These are phyloP conservation scores for Leucocoprinus leucothites DNA, from an alignment of 768 basidiomycete species.

Conservation along the genomic window DNA sequence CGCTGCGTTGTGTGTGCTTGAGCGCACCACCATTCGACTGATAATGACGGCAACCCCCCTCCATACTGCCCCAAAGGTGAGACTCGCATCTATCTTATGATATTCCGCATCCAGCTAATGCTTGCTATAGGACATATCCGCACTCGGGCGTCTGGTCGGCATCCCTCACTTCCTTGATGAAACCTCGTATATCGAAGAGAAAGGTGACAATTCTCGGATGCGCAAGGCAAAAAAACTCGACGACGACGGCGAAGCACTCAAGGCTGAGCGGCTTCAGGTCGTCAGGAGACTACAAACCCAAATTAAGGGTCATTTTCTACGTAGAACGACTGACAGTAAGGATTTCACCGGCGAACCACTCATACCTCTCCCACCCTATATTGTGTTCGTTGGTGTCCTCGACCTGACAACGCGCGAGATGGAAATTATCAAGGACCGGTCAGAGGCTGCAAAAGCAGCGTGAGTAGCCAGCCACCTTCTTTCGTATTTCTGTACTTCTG, in stretches of 20 bases:
- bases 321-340: neutral
- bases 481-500: too few relatives aligned
- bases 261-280: neutral
- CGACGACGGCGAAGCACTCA: neutral
- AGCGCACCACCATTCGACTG: conserved; percentile 12
- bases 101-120: too few relatives aligned
- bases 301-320: neutral
- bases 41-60: conserved; percentile 23
- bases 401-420: neutral
- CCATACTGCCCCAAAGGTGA: conserved; percentile 22
- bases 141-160: conserved; percentile 2
- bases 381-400: neutral
- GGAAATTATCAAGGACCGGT: neutral
- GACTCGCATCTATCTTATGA: too few relatives aligned
- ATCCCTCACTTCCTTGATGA: conserved; percentile 13
- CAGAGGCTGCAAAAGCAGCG: neutral
- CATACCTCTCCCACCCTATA: neutral
- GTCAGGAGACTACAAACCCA: neutral
- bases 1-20: conserved; percentile 12
- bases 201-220: neutral
- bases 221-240: neutral
- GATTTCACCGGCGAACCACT: neutral
- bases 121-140: conserved; percentile 11
- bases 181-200: conserved; percentile 1
- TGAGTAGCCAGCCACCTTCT: neutral